A percentile compares a stretch with the other conserved stretches of the same genome.
Conservation (phyloP, 768 basidiomycete species). For the Calocera cornea region DNA sequence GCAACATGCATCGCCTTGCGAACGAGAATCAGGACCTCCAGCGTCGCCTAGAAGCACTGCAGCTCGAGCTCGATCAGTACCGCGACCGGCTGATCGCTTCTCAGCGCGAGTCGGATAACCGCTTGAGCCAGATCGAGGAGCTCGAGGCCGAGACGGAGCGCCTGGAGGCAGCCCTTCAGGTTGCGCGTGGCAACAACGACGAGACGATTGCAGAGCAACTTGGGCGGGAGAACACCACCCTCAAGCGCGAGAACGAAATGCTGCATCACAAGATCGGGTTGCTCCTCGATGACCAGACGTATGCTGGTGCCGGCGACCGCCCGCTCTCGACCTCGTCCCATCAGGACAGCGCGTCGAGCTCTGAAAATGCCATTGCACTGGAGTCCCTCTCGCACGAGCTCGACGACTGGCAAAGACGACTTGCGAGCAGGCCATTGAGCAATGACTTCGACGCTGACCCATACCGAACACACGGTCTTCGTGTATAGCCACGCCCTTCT, state of each 20-base stretch:
- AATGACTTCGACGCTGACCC: conserved; percentile 3
- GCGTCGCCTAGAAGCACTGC: conserved; percentile 54
- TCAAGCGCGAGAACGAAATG: conserved; percentile 76
- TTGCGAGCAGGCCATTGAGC: conserved; percentile 35
- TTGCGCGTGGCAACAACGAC: conserved; percentile 62
- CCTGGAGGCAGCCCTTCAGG: conserved; percentile 54
- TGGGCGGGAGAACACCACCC: conserved; percentile 61
- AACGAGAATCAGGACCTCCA: conserved; percentile 67
- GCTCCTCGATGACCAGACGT: conserved; percentile 66
- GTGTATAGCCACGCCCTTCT: not conserved
- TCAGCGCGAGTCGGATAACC: conserved; percentile 68
- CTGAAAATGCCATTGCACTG: conserved; percentile 63
- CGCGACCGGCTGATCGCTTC: conserved; percentile 56
- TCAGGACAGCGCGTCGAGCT: conserved; percentile 62
- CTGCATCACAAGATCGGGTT: conserved; percentile 84
- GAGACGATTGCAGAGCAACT: conserved; percentile 71
- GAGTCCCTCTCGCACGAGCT: conserved; percentile 68
- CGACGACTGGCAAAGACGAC: conserved; percentile 76
- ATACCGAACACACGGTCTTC: not conserved
- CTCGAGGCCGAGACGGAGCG: conserved; percentile 68
- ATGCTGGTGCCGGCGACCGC: conserved; percentile 39
- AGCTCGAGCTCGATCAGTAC: conserved; percentile 59
- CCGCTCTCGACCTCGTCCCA: conserved; percentile 47
- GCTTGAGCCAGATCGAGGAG: conserved; percentile 60
- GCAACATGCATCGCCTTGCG: conserved; percentile 56